phyloP scores from a whole-genome alignment of 257 asterid genomes.

The Catharanthus roseus region DNA sequence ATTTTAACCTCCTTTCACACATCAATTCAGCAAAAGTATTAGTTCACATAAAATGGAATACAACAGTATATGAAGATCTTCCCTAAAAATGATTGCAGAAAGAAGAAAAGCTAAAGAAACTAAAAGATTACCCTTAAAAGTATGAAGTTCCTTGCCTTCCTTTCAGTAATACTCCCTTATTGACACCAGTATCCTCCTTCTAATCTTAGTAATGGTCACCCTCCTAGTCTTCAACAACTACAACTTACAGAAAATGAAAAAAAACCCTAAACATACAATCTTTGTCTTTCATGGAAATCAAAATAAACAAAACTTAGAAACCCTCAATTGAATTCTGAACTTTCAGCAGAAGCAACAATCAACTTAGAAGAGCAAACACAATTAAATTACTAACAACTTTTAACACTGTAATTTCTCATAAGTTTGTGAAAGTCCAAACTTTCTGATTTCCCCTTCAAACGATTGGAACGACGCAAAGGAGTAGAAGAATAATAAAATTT shows the following conservation, averaged over 20 bases:
- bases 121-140: slow-evolving; percentile 85
- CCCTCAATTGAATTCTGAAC: too few relatives aligned
- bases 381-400: too few relatives aligned
- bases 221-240: slow-evolving; percentile 76
- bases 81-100: neutral
- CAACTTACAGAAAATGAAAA: neutral
- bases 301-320: neutral
- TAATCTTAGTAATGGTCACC: slow-evolving; percentile 84
- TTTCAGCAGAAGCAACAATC: too few relatives aligned
- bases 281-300: neutral
- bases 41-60: neutral
- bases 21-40: neutral
- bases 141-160: slow-evolving; percentile 86
- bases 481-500: slow-evolving; percentile 38
- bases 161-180: slow-evolving; percentile 80
- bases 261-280: neutral
- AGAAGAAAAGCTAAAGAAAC: too few relatives aligned
- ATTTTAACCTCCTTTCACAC: neutral
- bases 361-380: too few relatives aligned
- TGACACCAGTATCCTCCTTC: slow-evolving; percentile 76
- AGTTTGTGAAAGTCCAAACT: too few relatives aligned
- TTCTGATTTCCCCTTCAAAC: slow-evolving; percentile 37
- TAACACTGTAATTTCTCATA: too few relatives aligned
- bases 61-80: neutral
- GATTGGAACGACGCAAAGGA: slow-evolving; percentile 63